Evolutionary conservation across 2,329 filamentous ascomycete genomes (phyloP), one percentile per base, ranked within the genome.

Genomic region (Xylaria sp.): DNA sequence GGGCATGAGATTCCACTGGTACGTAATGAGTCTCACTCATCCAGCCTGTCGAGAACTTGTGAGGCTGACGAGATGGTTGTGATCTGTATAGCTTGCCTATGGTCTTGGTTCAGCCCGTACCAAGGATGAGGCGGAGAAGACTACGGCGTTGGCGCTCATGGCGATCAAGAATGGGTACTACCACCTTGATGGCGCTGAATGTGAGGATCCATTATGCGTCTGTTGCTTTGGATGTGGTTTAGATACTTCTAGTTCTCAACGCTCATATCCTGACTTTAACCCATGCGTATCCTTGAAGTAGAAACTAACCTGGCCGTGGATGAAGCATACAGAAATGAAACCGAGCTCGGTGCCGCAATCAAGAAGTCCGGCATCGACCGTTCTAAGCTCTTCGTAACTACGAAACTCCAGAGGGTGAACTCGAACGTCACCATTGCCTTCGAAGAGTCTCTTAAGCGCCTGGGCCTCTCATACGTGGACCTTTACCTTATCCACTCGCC

Each of bases 121-220:
- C 74, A 89, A 83, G 70, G 82, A 79, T 52, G 75, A 86, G 48
- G 85, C 90, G 65, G 75, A 84, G 58, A 76, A 79, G 4, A 74
- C 81, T 53, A 71, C 80, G 51, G 73, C 78, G 23, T 64, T 76
- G 55, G 79, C 80, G 48, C 82, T 87, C 59, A 80, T 76, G 64
- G 89, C 89, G 37, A 87, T 91, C 67, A 80, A 83, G 57, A 73
- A 83, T n/a, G 89, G 87, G 23, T 92, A 86, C 72, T 79, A 80
- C 59, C 89, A 92, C 69, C 78, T 92, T 2, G 90, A 93, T 71
- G 84, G 89, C 49, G 90, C 90, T 18, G 86, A 92, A 76, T 75
- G 86, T 86, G 70, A 59, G 74, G 64, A 49, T 34, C 35, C 58
- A 2, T 18, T 23, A 48, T 5, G 34, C 35, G 5, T 18, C 1